A percentile compares a stretch with the other conserved stretches of the same genome.
These are phyloP conservation scores for Lactarius akahatsu DNA, from an alignment of 768 basidiomycete genomes.

Conservation along the genomic window DNA sequence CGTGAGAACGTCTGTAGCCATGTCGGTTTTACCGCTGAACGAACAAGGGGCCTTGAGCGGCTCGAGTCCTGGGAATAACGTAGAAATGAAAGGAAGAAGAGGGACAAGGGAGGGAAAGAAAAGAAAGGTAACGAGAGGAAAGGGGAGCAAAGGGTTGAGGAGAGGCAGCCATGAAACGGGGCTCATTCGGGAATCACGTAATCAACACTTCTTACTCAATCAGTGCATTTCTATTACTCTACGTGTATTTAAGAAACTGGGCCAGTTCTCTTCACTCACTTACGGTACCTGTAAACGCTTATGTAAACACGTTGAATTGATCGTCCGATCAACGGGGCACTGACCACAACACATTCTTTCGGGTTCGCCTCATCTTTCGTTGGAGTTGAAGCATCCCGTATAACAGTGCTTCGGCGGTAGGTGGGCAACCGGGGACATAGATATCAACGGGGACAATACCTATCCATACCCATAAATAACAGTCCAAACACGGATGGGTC, in stretches of 20 bases:
- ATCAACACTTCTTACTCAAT: neutral
- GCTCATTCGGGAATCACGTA: neutral
- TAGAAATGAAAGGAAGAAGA: neutral
- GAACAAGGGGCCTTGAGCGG: neutral
- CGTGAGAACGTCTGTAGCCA: constrained; percentile 36
- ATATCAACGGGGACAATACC: constrained; percentile 98
- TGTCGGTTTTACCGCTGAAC: constrained; percentile 10
- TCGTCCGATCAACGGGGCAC: constrained; percentile 27
- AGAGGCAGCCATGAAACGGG: constrained; percentile 6
- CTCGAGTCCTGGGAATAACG: neutral
- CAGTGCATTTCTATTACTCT: constrained; percentile 1
- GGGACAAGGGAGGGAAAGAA: neutral
- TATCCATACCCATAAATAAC: constrained; percentile 33
- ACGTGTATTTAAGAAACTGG: neutral
- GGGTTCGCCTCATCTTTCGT: constrained; percentile 89
- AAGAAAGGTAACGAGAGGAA: neutral
- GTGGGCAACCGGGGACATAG: constrained; percentile 94
- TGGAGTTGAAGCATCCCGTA: constrained; percentile 97
- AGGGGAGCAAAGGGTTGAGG: neutral
- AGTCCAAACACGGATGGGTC: constrained; percentile 17
- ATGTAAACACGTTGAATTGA: neutral
- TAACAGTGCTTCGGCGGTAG: constrained; percentile 93
- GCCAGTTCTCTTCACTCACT: constrained; percentile 37
- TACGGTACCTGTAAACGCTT: constrained; percentile 44
- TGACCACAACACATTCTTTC: constrained; percentile 87